These are phyloP conservation scores for Xylaria nigripes DNA, from an alignment of 495 filamentous ascomycete genomes.

Conservation along the genomic window DNA sequence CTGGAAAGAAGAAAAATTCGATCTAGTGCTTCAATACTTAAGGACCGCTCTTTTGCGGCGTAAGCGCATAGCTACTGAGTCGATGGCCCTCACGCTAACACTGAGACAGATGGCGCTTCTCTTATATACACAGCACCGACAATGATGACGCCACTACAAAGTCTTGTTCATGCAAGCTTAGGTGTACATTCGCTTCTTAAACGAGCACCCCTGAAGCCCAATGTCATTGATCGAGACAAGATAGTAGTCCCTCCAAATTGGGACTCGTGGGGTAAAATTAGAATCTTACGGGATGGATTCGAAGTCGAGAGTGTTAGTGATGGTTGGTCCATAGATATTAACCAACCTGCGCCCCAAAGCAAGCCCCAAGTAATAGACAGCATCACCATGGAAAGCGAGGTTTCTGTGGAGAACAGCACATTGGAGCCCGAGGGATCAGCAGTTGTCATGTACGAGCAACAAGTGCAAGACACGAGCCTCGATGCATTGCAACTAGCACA, in stretches of 20 bases:
- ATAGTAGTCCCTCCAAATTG: conserved; percentile 90
- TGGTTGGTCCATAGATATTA: conserved; percentile 77
- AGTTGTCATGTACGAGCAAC: conserved; percentile 68
- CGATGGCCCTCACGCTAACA: conserved; percentile 13
- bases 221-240: conserved; percentile 93
- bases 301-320: conserved; percentile 80
- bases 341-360: conserved; percentile 38
- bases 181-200: conserved; percentile 85
- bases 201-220: conserved; percentile 77
- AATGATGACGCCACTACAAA: conserved; percentile 67
- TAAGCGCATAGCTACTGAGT: conserved; percentile 35
- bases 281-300: conserved; percentile 87
- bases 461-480: conserved; percentile 62
- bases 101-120: conserved; percentile 66
- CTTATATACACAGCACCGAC: conserved; percentile 86
- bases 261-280: conserved; percentile 98
- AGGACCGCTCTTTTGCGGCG: conserved; percentile 80
- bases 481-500: conserved; percentile 48
- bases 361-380: conserved; percentile 20
- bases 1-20: conserved; percentile 92
- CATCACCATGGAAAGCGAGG: conserved; percentile 6
- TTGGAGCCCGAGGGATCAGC: conserved; percentile 44
- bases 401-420: conserved; percentile 1
- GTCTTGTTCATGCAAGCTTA: conserved; percentile 75
- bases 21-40: conserved; percentile 81